Base-by-base conservation (phyloP, 2,329 filamentous ascomycete species). In the Trichoderma atroviride region DNA sequence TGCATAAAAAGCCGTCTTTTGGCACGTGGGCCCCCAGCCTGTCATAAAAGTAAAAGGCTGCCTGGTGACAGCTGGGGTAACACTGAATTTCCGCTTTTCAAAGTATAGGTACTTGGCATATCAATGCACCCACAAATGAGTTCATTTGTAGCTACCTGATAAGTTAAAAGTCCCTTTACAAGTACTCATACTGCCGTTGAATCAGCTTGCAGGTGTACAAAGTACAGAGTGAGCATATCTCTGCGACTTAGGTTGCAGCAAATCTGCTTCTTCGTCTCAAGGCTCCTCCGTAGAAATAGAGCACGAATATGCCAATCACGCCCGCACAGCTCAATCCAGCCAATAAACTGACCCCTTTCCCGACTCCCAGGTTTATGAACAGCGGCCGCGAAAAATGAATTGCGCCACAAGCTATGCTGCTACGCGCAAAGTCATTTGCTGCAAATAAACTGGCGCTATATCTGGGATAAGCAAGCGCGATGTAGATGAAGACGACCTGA, bases 371-470 rank as follows among this genome's bases (percentile, higher is more conserved):
- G 19, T 64, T 55, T 13, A 64, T 64, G 22, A 64, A 64, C 5
- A 64, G 52, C 2, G 50, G 61, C 5, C 61, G 61, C 33, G 61
- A 64, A 29, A 64, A 64, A 40, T 64, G 61, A 64, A 64, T 64
- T 5, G 61, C 50, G 11, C 47, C 61, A 29, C 61, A 64, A 40
- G 47, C 47, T 40, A 64, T 27, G 24, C 61, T 64, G 14, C 61
- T 64, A 14, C 50, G 61, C 27, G 55, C 50, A 29, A 64, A 64
- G 27, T 55, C 50, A 40, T 64, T 64, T 64, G 61, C 50, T 19
- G 61, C 61, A 40, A 64, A 64, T 19, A 64, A 29, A 14, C 52
- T 57, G n/a, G 63, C 63, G 27, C 63, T 58, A 16, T 66, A 66
- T 7, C 24, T 43, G 13, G 63, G 63, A 50, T 66, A 66, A n/a